Conservation (phyloP, 2,329 filamentous ascomycete genomes). For the Epichloe sp. region DNA sequence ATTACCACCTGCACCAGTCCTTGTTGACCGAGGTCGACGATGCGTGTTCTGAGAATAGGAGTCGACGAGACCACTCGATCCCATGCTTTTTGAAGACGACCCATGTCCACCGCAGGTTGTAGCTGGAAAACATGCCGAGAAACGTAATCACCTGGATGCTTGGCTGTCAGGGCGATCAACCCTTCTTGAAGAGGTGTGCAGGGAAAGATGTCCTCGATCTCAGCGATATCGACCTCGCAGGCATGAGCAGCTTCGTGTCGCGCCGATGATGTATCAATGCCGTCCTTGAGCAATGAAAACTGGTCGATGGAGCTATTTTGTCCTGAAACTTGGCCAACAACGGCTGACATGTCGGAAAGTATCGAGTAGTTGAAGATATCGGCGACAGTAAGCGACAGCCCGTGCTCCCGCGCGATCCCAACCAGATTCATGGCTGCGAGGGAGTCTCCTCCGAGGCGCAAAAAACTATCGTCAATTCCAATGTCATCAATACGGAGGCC, state of each 20-base stretch:
- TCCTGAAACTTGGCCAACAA: neutral
- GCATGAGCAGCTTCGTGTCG: neutral
- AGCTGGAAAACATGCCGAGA: slow-evolving; percentile 8
- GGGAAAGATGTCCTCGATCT: slow-evolving; percentile 22
- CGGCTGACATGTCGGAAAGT: slow-evolving; percentile 1
- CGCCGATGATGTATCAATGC: neutral
- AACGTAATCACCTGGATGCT: slow-evolving; percentile 8
- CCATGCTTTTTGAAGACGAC: slow-evolving; percentile 7
- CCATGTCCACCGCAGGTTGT: slow-evolving; percentile 3
- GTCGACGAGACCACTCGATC: slow-evolving; percentile 7
- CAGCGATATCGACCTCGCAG: slow-evolving; percentile 1
- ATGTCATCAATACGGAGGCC: slow-evolving; percentile 12
- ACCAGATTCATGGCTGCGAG: slow-evolving; percentile 30
- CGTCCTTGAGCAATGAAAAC: neutral
- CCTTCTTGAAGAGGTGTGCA: slow-evolving; percentile 34
- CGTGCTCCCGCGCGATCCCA: slow-evolving; percentile 19
- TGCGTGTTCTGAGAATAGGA: slow-evolving; percentile 8
- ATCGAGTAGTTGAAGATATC: slow-evolving; percentile 23
- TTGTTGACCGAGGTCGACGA: slow-evolving; percentile 7
- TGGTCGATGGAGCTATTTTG: neutral
- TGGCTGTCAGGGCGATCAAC: slow-evolving; percentile 15
- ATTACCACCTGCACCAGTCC: slow-evolving; percentile 9
- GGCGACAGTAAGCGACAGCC: slow-evolving; percentile 25
- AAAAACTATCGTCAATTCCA: slow-evolving; percentile 30
- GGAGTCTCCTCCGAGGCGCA: slow-evolving; percentile 33